Evolutionary conservation across 1,139 yeast genomes (phyloP), one percentile per base, ranked within the genome.

Genomic region (Hanseniaspora uvarum): DNA sequence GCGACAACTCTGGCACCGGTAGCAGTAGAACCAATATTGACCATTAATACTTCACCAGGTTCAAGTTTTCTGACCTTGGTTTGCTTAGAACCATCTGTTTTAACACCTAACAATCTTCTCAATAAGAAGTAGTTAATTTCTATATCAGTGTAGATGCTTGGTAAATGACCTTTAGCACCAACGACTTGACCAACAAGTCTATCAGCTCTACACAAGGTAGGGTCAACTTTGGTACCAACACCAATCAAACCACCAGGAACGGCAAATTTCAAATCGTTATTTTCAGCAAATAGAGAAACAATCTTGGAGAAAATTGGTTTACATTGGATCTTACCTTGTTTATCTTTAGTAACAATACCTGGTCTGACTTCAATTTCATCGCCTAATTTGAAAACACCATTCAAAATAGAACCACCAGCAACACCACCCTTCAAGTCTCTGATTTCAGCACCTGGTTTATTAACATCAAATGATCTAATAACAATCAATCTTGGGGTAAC

Each of bases 231-330:
- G 56, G 98, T 92, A 75, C 99, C 99, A 56, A 94, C 97, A 79
- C 99, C 99, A 65, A 94, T 94, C 68, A 94, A 80, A 61, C 99
- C 99, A 80, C 99, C 99, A 50, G 99, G 99, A 65, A 94, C 98
- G 54, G 99, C 99, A 66, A 92, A 94, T 70, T 92, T 92, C 72
- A 94, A 80, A 70, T 89, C 96, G 66, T 94, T 94, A 72, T 92
- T 89, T 72, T 94, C 99, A 56, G 99, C 98, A 69, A 89, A 89
- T 62, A 94, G 77, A 21, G 97, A 85, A 51, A 87, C 92, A 66
- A 94, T 88, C 65, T 87, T 83, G 56, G 97, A 88, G 73, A 86
- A 86, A 66, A 94, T 92, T 50, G 98, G 96, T 69, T 83, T 85
- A 77, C 97, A 89, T 74, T 85, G 95, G 63, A 92, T 86, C 70